Percentiles rank a stretch among this genome's conserved stretches.
phyloP scores from a whole-genome alignment of 805 yeast species.

The Brettanomyces anomalus region DNA sequence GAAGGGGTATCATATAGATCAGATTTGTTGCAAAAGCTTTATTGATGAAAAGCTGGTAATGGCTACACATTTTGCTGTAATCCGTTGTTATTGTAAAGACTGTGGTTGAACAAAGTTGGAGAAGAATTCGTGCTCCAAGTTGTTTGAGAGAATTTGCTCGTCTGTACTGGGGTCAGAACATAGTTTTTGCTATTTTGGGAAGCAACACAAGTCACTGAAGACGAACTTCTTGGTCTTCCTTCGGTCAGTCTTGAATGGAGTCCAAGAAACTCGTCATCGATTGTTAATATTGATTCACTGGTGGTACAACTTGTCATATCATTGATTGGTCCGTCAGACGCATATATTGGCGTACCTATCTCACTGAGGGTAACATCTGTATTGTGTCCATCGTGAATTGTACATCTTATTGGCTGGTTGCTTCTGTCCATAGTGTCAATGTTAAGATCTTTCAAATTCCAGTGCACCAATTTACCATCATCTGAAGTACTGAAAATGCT shows the following conservation, averaged over 20 bases:
- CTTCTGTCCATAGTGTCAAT: constrained; percentile 1
- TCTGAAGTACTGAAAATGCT: constrained; percentile 47
- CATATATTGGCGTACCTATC: constrained; percentile 57
- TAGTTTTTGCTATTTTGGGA: no score
- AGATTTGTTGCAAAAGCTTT: neutral
- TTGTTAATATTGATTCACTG: constrained; percentile 25
- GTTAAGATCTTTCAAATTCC: constrained; percentile 36
- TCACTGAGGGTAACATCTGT: constrained; percentile 16
- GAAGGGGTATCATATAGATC: neutral
- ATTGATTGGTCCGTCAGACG: constrained; percentile 39
- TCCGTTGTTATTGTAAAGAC: no score
- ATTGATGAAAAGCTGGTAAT: no score
- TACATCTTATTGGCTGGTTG: constrained; percentile 24
- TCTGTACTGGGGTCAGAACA: no score
- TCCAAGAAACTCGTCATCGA: constrained; percentile 49
- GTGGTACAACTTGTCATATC: constrained; percentile 20
- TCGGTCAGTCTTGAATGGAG: constrained; percentile 28
- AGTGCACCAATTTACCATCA: constrained; percentile 61
- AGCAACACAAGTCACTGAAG: no score
- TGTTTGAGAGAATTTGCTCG: no score
- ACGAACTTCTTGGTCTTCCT: no score
- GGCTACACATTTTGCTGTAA: no score
- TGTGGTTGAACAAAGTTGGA: no score
- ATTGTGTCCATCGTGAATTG: constrained; percentile 37
- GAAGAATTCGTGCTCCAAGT: no score